A percentile compares a stretch with the other conserved stretches of the same genome.
Conservation (phyloP, 2,329 filamentous ascomycete genomes). For the Sordariomycetes sp. region DNA sequence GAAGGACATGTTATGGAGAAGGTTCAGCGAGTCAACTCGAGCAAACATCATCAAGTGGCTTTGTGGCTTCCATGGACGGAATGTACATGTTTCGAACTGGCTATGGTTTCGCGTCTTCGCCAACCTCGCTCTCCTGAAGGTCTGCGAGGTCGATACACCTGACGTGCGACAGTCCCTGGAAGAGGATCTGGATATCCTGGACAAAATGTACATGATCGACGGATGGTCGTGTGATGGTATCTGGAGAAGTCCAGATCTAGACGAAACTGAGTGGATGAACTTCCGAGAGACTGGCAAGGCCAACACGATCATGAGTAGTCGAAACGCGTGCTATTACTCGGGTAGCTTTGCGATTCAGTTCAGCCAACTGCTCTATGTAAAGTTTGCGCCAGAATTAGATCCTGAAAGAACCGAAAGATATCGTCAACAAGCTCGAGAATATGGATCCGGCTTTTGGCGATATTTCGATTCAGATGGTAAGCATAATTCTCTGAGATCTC, state of each 20-base stretch:
- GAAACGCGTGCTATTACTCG: conserved; percentile 43
- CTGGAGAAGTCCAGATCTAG: conserved; percentile 18
- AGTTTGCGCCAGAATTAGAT: conserved; percentile 32
- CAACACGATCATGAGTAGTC: no score
- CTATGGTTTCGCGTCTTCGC: conserved; percentile 42
- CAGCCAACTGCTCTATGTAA: conserved; percentile 34
- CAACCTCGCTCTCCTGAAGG: conserved; percentile 33
- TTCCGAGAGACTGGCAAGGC: no score
- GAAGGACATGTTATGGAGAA: conserved; percentile 19
- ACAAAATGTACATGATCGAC: conserved; percentile 31
- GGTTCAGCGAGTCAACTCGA: conserved; percentile 17
- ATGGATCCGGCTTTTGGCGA: conserved; percentile 28
- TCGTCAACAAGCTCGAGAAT: conserved; percentile 27
- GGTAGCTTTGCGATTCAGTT: conserved; percentile 46
- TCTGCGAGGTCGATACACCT: conserved; percentile 24
- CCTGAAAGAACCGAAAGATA: conserved; percentile 24
- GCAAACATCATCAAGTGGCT: conserved; percentile 31
- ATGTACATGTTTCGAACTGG: conserved; percentile 40
- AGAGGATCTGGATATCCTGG: conserved; percentile 30
- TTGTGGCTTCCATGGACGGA: conserved; percentile 28
- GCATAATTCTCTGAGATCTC: conserved; percentile 2
- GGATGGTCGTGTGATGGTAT: conserved; percentile 39
- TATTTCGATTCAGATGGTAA: conserved; percentile 37
- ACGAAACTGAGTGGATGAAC: conserved; percentile 1
- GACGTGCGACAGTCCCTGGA: conserved; percentile 24